Evolutionary conservation across 176 grass and related monocot genomes (phyloP).

Genomic region (Oryza glaberrima): DNA sequence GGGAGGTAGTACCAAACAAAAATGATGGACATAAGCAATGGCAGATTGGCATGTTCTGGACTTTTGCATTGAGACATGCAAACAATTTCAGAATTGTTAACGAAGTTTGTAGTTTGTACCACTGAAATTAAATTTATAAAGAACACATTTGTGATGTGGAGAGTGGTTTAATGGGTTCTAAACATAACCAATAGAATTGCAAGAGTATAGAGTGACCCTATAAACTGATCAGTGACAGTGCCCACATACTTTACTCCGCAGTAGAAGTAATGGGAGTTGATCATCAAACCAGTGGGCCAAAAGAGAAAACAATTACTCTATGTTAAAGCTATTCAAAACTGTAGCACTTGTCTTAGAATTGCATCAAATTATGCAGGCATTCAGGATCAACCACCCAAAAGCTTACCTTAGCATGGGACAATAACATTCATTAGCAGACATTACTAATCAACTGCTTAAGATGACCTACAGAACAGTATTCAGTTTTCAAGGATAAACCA

Average conservation of each 20-base stretch:
- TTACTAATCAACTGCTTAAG: background rate
- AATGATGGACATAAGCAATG: background rate
- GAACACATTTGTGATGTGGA: background rate
- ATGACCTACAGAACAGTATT: background rate
- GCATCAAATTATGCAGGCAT: background rate
- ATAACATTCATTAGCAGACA: background rate
- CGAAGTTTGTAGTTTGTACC: background rate
- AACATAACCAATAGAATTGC: background rate
- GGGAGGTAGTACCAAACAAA: background rate
- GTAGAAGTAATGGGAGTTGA: background rate
- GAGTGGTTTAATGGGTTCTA: background rate
- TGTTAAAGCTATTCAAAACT: background rate
- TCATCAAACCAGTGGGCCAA: background rate
- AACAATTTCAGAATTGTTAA: background rate
- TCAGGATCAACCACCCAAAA: background rate
- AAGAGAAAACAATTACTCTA: background rate
- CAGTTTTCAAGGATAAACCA: background rate
- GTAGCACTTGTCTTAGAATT: background rate
- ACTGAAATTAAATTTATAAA: background rate
- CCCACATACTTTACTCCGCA: background rate
- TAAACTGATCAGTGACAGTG: background rate
- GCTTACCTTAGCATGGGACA: background rate
- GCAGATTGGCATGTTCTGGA: background rate
- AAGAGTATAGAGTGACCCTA: background rate
- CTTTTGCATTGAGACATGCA: background rate